Evolutionary conservation across 106 monocot species (phyloP).

Genomic region (Chionographis japonica): DNA sequence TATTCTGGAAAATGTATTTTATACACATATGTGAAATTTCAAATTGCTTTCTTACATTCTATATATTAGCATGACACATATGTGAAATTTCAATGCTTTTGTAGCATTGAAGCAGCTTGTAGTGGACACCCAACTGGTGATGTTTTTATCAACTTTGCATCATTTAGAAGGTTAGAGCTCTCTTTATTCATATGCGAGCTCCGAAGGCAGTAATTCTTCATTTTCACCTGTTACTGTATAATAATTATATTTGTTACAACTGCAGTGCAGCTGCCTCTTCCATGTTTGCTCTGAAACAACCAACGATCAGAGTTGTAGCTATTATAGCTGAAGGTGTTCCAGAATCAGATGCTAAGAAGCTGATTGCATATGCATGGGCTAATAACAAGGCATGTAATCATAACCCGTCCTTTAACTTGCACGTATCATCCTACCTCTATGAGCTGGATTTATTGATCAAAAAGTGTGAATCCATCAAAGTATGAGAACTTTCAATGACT

Average conservation of each 20-base stretch:
- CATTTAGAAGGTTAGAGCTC: constrained; percentile 72
- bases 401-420: not conserved
- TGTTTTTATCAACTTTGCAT: constrained; percentile 99
- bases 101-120: constrained; percentile 89
- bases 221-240: too few relatives aligned
- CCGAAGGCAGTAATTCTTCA: not conserved
- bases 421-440: too few relatives aligned
- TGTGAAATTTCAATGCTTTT: too few relatives aligned
- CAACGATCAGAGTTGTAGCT: constrained; percentile 61
- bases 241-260: constrained; percentile 14
- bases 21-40: too few relatives aligned
- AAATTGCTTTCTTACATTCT: too few relatives aligned
- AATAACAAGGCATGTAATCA: constrained; percentile 58
- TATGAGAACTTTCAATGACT: too few relatives aligned
- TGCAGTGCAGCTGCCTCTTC: constrained; percentile 74
- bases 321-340: constrained; percentile 84
- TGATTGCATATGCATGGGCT: constrained; percentile 59
- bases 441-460: too few relatives aligned
- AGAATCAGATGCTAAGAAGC: constrained; percentile 56
- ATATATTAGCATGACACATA: too few relatives aligned
- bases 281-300: constrained; percentile 63
- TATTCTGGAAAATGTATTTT: too few relatives aligned
- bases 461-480: too few relatives aligned
- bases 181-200: not conserved
- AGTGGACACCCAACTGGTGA: constrained; percentile 89